Conservation (phyloP, 116 monocot genomes). For the Dioscorea cayenensis region DNA sequence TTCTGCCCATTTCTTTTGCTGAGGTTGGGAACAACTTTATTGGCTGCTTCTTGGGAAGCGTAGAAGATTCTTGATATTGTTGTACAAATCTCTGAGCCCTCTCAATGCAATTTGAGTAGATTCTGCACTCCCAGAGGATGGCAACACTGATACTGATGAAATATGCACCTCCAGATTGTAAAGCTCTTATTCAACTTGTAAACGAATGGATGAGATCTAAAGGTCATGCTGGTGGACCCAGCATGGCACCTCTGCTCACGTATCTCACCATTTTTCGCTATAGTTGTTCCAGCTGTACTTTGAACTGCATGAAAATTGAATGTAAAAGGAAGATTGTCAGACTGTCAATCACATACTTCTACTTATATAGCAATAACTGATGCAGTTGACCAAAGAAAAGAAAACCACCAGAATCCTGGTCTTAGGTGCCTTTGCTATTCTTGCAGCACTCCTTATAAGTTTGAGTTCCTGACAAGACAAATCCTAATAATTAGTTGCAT, state of each 20-base stretch:
- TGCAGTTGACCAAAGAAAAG: too few relatives aligned
- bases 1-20: constrained; percentile 15
- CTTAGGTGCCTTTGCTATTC: neutral
- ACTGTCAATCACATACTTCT: neutral
- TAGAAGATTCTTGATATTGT: constrained; percentile 19
- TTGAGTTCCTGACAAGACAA: neutral
- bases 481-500: neutral
- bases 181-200: constrained; percentile 24
- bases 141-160: neutral
- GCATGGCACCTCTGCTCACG: neutral
- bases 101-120: neutral
- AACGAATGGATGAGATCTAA: constrained; percentile 11
- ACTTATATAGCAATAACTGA: neutral
- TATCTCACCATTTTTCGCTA: neutral
- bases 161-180: constrained; percentile 12
- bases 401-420: too few relatives aligned
- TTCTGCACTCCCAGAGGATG: neutral
- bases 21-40: neutral
- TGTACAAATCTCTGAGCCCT: constrained; percentile 16
- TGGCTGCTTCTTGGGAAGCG: constrained; percentile 12
- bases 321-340: neutral
- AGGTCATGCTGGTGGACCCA: constrained; percentile 26
- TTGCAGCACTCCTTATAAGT: neutral
- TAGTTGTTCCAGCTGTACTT: neutral
- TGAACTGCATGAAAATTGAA: neutral